These are phyloP conservation scores for Yamadazyma atlantica DNA, from an alignment of 1,139 yeast species.

Conservation along the genomic window DNA sequence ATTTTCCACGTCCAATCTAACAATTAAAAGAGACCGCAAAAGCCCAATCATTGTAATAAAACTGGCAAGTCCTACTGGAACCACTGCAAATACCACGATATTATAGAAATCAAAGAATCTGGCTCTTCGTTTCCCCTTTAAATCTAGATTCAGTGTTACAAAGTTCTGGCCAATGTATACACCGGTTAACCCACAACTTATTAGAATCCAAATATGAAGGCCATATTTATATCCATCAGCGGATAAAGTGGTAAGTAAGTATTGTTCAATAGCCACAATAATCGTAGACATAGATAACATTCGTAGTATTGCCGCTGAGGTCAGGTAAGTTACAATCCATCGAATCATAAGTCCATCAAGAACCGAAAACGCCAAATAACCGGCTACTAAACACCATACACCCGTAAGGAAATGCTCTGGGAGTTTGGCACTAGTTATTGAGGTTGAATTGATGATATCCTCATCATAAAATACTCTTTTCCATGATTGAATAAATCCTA, in stretches of 20 bases:
- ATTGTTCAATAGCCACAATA: conserved; percentile 67
- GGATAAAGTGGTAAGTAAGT: conserved; percentile 58
- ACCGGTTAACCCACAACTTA: conserved; percentile 81
- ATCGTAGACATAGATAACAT: conserved; percentile 81
- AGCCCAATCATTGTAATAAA: conserved; percentile 88
- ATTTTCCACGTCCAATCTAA: conserved; percentile 66
- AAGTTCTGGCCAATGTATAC: conserved; percentile 85
- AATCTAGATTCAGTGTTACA: conserved; percentile 79
- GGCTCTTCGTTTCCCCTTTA: conserved; percentile 43
- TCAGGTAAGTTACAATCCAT: conserved; percentile 89
- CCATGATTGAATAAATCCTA: conserved; percentile 57
- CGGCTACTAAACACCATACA: conserved; percentile 83
- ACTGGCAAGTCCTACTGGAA: conserved; percentile 94
- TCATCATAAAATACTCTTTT: conserved; percentile 38
- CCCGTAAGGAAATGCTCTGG: conserved; percentile 74
- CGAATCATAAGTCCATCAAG: conserved; percentile 88
- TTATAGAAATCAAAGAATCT: conserved; percentile 79
- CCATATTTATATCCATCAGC: conserved; percentile 58
- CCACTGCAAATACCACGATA: conserved; percentile 93
- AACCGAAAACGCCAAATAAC: conserved; percentile 79
- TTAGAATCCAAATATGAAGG: conserved; percentile 87
- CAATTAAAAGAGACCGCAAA: conserved; percentile 68
- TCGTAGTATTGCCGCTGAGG: conserved; percentile 83
- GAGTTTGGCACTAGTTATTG: conserved; percentile 52
- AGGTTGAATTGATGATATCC: conserved; percentile 15